Base-by-base conservation (phyloP, 768 basidiomycete species). In the Termitomyces sp. region DNA sequence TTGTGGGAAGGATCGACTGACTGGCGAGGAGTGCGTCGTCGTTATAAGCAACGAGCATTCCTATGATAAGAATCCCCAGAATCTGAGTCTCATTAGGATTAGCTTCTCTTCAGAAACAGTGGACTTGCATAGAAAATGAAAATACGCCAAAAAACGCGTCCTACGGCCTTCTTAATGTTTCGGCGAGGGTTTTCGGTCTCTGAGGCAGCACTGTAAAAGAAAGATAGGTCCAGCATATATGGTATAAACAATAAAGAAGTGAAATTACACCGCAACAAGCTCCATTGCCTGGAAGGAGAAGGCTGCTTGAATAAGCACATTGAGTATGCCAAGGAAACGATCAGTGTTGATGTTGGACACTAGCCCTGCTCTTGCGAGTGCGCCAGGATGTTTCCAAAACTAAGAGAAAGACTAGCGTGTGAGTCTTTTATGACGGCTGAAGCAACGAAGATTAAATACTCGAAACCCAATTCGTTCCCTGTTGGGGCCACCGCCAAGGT, bases 261-360 rank as follows among this genome's bases (percentile, higher is more conserved):
- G 36, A 22, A 46, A 37, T 59, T 62, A 84, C 85, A 88, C 80
- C 28, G 84, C 83, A 39, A 91, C 84, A 42, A 88, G 72, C 66
- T 92, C 90, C 76, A 90, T 83, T 39, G 85, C 88, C 64, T 88
- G 83, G 75, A 85, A 87, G 5, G 89, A 89, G 77, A 90, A 94
- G 2, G 83, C 84, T 15, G 80, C 79, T 63, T 80, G 77, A 24
- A 80, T 73, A n/a, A 81, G 59, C 31, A 78, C 76, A 58, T 68
- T 70, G 22, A 81, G 61, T 45, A 77, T 72, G 0, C 73, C 79
- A 12, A 81, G 70, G 67, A 80, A 81, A 13, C 77, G 73, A 62
- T 81, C 78, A 5, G 76, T 73, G 51, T 81, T 77, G 44, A 80
- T 59, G 42, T 73, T 70, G 13, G 65, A 65, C 28, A 78, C 76